A percentile compares a stretch with the other conserved stretches of the same genome.
phyloP scores from a whole-genome alignment of 1,284 basidiomycete species.

The Fereydounia khargensis region DNA sequence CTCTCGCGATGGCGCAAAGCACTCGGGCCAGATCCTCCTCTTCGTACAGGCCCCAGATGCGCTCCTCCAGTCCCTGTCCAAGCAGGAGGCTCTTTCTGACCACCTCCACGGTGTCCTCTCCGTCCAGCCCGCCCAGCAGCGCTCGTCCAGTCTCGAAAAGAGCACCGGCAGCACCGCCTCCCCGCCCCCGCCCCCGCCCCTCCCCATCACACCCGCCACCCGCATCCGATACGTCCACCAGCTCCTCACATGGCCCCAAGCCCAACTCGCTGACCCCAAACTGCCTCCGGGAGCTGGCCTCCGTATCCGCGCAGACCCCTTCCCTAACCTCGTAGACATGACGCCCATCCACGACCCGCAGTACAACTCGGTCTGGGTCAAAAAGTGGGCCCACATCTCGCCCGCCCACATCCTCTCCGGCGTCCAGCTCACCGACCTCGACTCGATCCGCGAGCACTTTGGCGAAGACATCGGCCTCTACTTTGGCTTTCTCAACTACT shows the following conservation, averaged over 20 bases:
- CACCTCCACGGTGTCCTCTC: slow-evolving; percentile 47
- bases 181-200: not conserved
- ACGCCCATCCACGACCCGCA: slow-evolving; percentile 46
- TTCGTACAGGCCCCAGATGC: slow-evolving; percentile 40
- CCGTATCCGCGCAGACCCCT: slow-evolving; percentile 21
- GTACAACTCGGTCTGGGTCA: slow-evolving; percentile 50
- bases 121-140: slow-evolving; percentile 15
- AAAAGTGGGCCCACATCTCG: slow-evolving; percentile 37
- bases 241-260: slow-evolving; percentile 36
- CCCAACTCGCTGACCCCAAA: no score
- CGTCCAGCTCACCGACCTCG: slow-evolving; percentile 41
- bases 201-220: slow-evolving; percentile 33
- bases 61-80: slow-evolving; percentile 15
- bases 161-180: not conserved
- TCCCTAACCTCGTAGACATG: slow-evolving; percentile 51
- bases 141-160: slow-evolving; percentile 19
- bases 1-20: slow-evolving; percentile 26
- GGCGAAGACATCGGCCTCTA: slow-evolving; percentile 56
- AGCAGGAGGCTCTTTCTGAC: slow-evolving; percentile 36
- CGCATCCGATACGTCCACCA: slow-evolving; percentile 40
- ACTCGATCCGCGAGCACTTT: slow-evolving; percentile 49
- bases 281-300: slow-evolving; percentile 47
- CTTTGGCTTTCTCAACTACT: slow-evolving; percentile 54
- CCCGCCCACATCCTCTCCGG: slow-evolving; percentile 26
- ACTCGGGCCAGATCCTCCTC: slow-evolving; percentile 33